Conservation (phyloP, 2,329 filamentous ascomycete genomes). For the Talaromyces sp. region DNA sequence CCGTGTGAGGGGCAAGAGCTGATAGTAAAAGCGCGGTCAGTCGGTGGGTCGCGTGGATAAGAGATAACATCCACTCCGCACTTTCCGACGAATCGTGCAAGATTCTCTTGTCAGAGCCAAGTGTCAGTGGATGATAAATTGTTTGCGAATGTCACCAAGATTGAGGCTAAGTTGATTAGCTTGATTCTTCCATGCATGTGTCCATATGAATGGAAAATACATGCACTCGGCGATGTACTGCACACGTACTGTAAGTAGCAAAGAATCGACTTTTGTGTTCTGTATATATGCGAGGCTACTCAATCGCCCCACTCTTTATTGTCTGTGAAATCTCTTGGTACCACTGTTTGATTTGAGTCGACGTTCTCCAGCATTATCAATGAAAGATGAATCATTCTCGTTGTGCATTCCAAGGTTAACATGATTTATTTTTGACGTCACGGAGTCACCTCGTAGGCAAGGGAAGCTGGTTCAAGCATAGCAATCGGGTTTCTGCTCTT, state of each 20-base stretch:
- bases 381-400: too few species aligned
- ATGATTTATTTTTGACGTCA: constrained; percentile 3
- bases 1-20: constrained; percentile 4
- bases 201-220: too few species aligned
- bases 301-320: too few species aligned
- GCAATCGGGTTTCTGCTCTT: not conserved
- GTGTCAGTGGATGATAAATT: too few species aligned
- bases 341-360: not conserved
- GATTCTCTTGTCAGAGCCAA: not conserved
- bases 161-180: not conserved
- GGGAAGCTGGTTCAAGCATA: not conserved
- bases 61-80: constrained; percentile 11
- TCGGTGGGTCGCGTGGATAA: constrained; percentile 17
- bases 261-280: too few species aligned
- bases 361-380: too few species aligned
- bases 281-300: too few species aligned
- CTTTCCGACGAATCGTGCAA: not conserved
- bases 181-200: too few species aligned
- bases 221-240: too few species aligned
- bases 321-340: too few species aligned
- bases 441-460: not conserved
- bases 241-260: too few species aligned
- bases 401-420: not conserved
- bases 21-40: constrained; percentile 4
- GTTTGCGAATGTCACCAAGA: not conserved